Evolutionary conservation across 2,329 filamentous ascomycete genomes (phyloP), one percentile per base, ranked within the genome.

Genomic region (Simplicillium sp.): DNA sequence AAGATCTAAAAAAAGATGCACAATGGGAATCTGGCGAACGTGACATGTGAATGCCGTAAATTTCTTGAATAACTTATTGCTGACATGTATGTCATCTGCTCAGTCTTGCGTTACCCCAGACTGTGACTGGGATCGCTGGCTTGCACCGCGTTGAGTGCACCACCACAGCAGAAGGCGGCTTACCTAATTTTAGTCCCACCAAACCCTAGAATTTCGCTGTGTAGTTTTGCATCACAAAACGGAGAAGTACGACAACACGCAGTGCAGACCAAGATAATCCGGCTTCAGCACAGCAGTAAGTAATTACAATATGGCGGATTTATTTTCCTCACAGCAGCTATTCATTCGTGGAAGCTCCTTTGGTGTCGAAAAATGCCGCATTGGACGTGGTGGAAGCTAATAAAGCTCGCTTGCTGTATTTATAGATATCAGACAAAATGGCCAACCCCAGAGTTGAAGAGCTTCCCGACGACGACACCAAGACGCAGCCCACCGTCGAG

Each of bases 371-470:
- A 37, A 20, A 20, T 37, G 15, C 12, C 16, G 20, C 36, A n/a
- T 25, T 25, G 18, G 11, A 16, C 20, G 28, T 29, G 18, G 25
- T 25, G 28, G n/a, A 29, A 15, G 20, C 36, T 37, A 20, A 37
- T 20, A 25, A 28, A 20, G 36, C 9, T 25, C 36, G 16, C 17
- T 20, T 28, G 11, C 15, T 36, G 32, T n/a, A 16, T 5, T 35
- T 56, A 54, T 52, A 59, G 65, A 55, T 25, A 44, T 39, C 60
- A 51, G 52, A 59, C 63, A 86, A 69, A 67, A 98, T 98, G 92
- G 84, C 92, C 66, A 94, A 96, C 77, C 87, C 90, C 67, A 85
- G 90, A 70, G 83, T 97, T 70, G 90, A 98, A 77, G 92, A 98
- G 74, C 80, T 98, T 59, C 84, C 87, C 57, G 92, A 97, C 64